Conservation (phyloP, 177 flowering plant genomes). For the Tripterygium wilfordii region DNA sequence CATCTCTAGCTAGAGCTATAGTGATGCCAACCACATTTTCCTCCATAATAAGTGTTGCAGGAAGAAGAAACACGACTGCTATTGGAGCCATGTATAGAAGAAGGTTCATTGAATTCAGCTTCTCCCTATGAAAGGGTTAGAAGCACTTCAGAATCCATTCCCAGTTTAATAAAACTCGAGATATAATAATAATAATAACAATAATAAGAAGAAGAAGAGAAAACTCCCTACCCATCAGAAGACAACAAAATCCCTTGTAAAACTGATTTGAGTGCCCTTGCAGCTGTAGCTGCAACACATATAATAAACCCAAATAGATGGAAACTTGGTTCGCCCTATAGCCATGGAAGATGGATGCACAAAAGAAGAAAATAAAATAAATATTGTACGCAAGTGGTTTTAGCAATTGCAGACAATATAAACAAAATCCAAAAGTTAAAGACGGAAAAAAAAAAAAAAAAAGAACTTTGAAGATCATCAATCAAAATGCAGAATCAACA, state of each 20-base stretch:
- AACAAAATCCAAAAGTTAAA: no score
- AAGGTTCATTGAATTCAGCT: slow-evolving; percentile 60
- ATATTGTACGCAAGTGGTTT: neutral
- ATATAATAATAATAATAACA: no score
- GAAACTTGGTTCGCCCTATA: slow-evolving; percentile 55
- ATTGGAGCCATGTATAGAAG: slow-evolving; percentile 71
- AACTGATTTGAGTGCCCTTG: slow-evolving; percentile 55
- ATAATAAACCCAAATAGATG: slow-evolving; percentile 56
- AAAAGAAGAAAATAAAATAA: neutral
- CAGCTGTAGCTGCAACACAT: slow-evolving; percentile 58
- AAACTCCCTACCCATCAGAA: slow-evolving; percentile 43
- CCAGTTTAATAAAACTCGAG: no score
- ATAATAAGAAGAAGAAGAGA: neutral
- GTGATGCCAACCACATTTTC: slow-evolving; percentile 55
- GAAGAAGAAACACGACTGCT: slow-evolving; percentile 51
- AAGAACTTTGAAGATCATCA: no score
- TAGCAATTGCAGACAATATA: neutral
- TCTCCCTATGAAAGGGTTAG: slow-evolving; percentile 36
- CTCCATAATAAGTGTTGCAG: slow-evolving; percentile 54
- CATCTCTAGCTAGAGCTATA: slow-evolving; percentile 47
- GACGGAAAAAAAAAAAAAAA: no score
- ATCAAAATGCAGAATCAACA: no score
- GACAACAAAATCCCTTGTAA: slow-evolving; percentile 55
- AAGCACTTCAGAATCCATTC: slow-evolving; percentile 11
- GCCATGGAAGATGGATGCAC: neutral